Base-by-base conservation (phyloP, 306 rosid species). In the Macrotyloma uniflorum region DNA sequence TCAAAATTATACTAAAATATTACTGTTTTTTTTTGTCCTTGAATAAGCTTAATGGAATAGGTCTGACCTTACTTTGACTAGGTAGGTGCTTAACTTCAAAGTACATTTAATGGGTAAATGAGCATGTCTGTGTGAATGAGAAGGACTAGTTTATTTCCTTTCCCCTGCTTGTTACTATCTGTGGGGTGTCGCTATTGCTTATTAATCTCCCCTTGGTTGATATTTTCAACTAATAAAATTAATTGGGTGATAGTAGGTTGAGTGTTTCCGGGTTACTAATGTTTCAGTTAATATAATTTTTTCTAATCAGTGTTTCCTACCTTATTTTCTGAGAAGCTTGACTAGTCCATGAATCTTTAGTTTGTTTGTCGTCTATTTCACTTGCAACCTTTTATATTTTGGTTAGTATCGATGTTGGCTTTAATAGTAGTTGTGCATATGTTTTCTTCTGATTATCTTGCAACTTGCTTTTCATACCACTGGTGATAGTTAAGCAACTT, bases 21-120 rank as follows among this genome's bases (percentile, higher is more conserved):
- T 36, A 18, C 26, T 58, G 38, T 14, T 5, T 26, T 13, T 58
- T 18, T 11, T 20, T 19, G 5, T 1, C 0, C 10, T 15, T 4
- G 12, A n/a, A 43, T 26, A 74, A 59, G 46, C 46, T 12, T 49
- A 71, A 38, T 71, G 4, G 24, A 61, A 49, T 19, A 12, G 67
- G 36, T 20, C 58, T 35, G 35, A 50, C 67, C 49, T 71, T 15
- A 23, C 35, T 59, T 35, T 50, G 67, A 63, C 64, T 26, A 59
- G 43, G 79, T 58, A 18, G 59, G 58, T 26, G 66, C 72, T 47
- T 71, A 62, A 47, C 55, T 40, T 64, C 68, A 38, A 51, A 63
- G 20, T 47, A 53, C 74, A 53, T 23, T 19, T 53, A 75, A 18
- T 24, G 16, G 38, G 49, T 64, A 51, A 63, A 63, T 40, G n/a